Conservation (phyloP, 225 moss, liverwort and hornwort species). For the Thuidium tamariscinum region DNA sequence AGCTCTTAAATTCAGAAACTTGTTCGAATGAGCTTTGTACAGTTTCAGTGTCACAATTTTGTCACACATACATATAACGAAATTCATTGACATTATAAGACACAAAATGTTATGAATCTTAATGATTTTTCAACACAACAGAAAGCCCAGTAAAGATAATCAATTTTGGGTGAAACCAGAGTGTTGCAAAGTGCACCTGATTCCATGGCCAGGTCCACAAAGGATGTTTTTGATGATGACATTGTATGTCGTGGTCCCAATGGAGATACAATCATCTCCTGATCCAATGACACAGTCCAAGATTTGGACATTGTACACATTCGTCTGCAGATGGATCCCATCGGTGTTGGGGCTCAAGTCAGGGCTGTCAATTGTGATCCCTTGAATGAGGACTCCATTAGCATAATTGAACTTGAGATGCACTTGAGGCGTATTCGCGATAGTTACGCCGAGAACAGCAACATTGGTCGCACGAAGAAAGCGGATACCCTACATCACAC, state of each 20-base stretch:
- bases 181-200: slow-evolving; percentile 31
- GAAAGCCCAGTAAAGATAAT: no score
- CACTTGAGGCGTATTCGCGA: slow-evolving; percentile 44
- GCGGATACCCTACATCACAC: slow-evolving; percentile 31
- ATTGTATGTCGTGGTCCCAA: slow-evolving; percentile 33
- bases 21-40: not conserved
- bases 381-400: not conserved
- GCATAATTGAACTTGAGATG: slow-evolving; percentile 31
- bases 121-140: not conserved
- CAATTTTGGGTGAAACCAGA: not conserved
- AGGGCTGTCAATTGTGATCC: slow-evolving; percentile 26
- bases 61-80: not conserved
- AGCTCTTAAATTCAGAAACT: not conserved
- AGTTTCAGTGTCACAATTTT: not conserved
- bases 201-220: slow-evolving; percentile 83
- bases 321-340: slow-evolving; percentile 64
- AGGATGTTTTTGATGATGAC: slow-evolving; percentile 21
- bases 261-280: slow-evolving; percentile 81
- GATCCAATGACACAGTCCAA: slow-evolving; percentile 30
- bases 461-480: slow-evolving; percentile 40
- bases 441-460: slow-evolving; percentile 12
- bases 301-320: slow-evolving; percentile 34
- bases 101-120: not conserved
- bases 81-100: not conserved
- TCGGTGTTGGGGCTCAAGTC: slow-evolving; percentile 60